These are phyloP conservation scores for Cairneyella variabilis DNA, from an alignment of 495 filamentous ascomycete genomes.

Conservation along the genomic window DNA sequence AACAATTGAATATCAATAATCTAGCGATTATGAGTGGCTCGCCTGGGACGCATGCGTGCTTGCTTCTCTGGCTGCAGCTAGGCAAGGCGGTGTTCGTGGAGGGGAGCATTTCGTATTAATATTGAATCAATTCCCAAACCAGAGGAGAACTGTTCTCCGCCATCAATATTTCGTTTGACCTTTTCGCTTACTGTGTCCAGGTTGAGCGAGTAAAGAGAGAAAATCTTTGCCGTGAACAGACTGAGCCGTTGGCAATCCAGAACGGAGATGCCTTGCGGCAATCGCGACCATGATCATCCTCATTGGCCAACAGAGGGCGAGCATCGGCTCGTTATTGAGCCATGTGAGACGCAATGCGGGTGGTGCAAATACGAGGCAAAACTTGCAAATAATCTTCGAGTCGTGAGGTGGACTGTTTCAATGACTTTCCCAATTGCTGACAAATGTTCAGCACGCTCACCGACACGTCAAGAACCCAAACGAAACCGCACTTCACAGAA, in stretches of 20 bases:
- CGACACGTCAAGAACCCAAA: not conserved
- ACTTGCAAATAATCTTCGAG: not conserved
- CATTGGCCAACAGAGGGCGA: not conserved
- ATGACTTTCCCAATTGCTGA: not conserved
- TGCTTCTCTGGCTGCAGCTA: not conserved
- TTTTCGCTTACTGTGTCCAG: not conserved
- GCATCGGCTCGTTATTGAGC: not conserved
- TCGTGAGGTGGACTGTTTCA: not conserved
- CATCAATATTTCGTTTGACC: not conserved
- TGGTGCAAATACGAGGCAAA: not conserved
- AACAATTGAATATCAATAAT: not conserved
- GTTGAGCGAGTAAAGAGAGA: not conserved
- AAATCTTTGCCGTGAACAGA: not conserved
- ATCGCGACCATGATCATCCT: not conserved
- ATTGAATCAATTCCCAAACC: constrained; percentile 1
- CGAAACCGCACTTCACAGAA: not conserved
- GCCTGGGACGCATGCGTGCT: not conserved
- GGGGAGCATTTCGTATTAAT: not conserved
- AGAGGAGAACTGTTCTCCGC: too few species aligned
- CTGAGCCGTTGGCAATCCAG: not conserved
- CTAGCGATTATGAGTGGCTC: not conserved
- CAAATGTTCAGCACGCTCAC: not conserved
- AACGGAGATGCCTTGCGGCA: not conserved
- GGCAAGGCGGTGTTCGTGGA: not conserved
- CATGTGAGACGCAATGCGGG: not conserved